A percentile compares a stretch with the other conserved stretches of the same genome.
phyloP scores from a whole-genome alignment of 768 basidiomycete genomes.

The Lactarius sanguifluus region DNA sequence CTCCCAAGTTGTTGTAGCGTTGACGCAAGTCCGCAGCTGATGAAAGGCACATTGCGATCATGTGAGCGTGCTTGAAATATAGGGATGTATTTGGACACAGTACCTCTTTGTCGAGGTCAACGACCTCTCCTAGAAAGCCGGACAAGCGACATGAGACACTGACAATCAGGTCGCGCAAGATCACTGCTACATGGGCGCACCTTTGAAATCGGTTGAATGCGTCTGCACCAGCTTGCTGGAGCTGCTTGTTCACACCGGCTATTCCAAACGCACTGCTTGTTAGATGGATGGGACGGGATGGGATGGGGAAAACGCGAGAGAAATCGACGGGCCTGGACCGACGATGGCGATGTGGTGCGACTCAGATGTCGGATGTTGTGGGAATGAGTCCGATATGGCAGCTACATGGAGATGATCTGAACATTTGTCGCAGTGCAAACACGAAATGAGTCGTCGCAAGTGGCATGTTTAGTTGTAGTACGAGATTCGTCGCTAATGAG shows the following conservation, averaged over 20 bases:
- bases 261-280: background rate
- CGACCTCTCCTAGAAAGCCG: constrained; percentile 48
- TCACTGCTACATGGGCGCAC: constrained; percentile 38
- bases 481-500: no score
- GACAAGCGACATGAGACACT: constrained; percentile 16
- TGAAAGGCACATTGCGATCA: background rate
- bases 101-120: constrained; percentile 66
- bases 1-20: constrained; percentile 75
- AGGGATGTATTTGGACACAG: constrained; percentile 17
- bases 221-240: constrained; percentile 66
- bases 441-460: no score
- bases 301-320: no score
- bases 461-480: no score
- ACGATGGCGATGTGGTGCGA: no score
- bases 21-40: constrained; percentile 73
- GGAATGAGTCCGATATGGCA: no score
- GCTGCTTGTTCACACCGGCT: constrained; percentile 69
- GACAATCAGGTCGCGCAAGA: constrained; percentile 13
- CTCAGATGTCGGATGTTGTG: no score
- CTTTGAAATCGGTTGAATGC: constrained; percentile 62
- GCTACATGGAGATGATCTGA: no score
- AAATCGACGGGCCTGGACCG: no score
- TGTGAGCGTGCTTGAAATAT: constrained; percentile 19
- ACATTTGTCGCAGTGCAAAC: no score
- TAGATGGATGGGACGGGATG: no score